phyloP scores from a whole-genome alignment of 805 yeast genomes.

The Candida pini region DNA sequence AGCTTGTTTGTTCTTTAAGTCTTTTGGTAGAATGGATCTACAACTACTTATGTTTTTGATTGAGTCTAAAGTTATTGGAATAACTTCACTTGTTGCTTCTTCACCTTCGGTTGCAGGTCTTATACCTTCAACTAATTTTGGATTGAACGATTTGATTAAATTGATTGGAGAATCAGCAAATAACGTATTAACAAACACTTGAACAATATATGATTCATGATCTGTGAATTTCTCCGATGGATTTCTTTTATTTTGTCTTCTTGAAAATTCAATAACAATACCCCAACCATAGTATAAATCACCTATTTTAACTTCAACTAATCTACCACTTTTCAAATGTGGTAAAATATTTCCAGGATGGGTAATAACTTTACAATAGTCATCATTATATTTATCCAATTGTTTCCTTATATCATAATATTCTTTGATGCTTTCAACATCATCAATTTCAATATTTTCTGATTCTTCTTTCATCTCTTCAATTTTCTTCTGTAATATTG shows the following conservation, averaged over 20 bases:
- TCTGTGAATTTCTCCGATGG: conserved; percentile 59
- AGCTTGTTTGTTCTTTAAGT: conserved; percentile 52
- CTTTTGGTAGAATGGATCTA: conserved; percentile 74
- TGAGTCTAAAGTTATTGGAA: conserved; percentile 81
- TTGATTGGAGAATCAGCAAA: conserved; percentile 81
- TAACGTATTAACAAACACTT: conserved; percentile 74
- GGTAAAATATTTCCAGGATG: conserved; percentile 87
- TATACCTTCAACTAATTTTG: conserved; percentile 80
- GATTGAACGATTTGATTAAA: conserved; percentile 70
- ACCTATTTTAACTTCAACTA: conserved; percentile 61
- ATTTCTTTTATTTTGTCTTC: conserved; percentile 55
- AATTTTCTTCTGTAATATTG: conserved; percentile 66
- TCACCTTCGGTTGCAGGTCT: conserved; percentile 78
- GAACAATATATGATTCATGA: conserved; percentile 85
- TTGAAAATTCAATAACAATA: conserved; percentile 70
- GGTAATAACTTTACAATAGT: conserved; percentile 73
- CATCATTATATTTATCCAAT: conserved; percentile 62
- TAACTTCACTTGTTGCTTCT: conserved; percentile 62
- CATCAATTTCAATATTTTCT: conserved; percentile 54
- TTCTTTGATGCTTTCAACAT: conserved; percentile 68
- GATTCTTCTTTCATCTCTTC: conserved; percentile 46
- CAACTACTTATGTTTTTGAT: conserved; percentile 72
- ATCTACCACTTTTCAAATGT: conserved; percentile 85
- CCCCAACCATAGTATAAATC: conserved; percentile 92
- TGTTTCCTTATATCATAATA: conserved; percentile 79